phyloP scores from a whole-genome alignment of 1,284 basidiomycete genomes.

The Vanrija sp. region DNA sequence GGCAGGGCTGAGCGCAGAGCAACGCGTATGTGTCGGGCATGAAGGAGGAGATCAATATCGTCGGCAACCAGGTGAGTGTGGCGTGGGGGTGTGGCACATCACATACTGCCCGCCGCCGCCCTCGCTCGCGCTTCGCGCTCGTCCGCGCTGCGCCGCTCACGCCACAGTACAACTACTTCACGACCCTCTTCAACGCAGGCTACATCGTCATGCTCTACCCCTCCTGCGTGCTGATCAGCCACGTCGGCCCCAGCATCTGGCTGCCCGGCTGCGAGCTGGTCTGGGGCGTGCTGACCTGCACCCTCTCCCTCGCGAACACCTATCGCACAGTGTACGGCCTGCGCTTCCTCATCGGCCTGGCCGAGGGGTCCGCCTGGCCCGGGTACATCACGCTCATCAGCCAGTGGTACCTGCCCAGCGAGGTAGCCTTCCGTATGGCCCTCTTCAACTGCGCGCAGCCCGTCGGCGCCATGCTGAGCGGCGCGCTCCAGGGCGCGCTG shows the following conservation, averaged over 20 bases:
- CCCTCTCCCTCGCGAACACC: slow-evolving; percentile 9
- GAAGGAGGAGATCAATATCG: slow-evolving; percentile 25
- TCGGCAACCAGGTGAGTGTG: slow-evolving; percentile 17
- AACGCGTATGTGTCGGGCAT: slow-evolving; percentile 29
- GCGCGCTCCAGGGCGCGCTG: slow-evolving; percentile 24
- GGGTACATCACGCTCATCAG: slow-evolving; percentile 14
- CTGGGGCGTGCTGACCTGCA: slow-evolving; percentile 13
- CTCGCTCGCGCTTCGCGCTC: too few relatives aligned
- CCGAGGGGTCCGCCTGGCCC: slow-evolving; percentile 18
- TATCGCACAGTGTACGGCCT: slow-evolving; percentile 9
- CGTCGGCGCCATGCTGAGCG: slow-evolving; percentile 21
- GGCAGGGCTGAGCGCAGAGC: slow-evolving; percentile 3
- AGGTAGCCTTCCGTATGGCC: slow-evolving; percentile 23
- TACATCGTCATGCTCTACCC: slow-evolving; percentile 13
- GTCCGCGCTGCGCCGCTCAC: too few relatives aligned
- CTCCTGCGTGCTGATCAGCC: slow-evolving; percentile 3
- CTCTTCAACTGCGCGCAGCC: slow-evolving; percentile 20
- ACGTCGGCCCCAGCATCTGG: slow-evolving; percentile 10
- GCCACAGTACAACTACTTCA: too few relatives aligned
- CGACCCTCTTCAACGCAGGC: slow-evolving; percentile 6
- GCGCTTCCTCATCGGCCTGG: slow-evolving; percentile 25
- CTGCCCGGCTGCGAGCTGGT: slow-evolving; percentile 9
- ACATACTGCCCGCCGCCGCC: background rate
- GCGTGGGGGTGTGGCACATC: background rate
- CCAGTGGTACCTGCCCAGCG: slow-evolving; percentile 21